These are phyloP conservation scores for Verticillium longisporum DNA, from an alignment of 2,329 filamentous ascomycete species.

Conservation along the genomic window DNA sequence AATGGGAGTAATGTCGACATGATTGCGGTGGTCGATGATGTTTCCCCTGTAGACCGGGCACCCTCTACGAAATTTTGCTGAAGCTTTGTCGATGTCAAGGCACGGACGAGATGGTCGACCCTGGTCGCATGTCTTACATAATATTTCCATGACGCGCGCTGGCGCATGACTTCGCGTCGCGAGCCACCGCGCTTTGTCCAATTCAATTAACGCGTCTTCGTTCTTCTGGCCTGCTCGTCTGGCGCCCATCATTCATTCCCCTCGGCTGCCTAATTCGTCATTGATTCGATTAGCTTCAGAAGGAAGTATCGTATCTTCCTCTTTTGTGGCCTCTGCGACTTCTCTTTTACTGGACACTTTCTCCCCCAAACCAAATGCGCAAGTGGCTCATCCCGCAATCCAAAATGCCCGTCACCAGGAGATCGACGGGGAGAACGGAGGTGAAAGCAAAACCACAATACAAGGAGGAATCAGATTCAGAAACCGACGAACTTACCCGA, in stretches of 20 bases:
- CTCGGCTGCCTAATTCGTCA: background rate
- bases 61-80: background rate
- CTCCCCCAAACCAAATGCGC: background rate
- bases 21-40: background rate
- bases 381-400: background rate
- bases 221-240: background rate
- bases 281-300: background rate
- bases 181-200: background rate
- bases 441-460: background rate
- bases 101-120: background rate
- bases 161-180: constrained; percentile 5
- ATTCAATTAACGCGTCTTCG: constrained; percentile 3
- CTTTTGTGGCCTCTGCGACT: background rate
- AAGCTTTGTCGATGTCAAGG: background rate
- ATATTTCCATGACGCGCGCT: constrained; percentile 1
- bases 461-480: background rate
- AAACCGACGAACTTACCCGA: background rate
- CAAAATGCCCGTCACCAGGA: background rate
- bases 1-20: constrained; percentile 51
- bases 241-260: too few species aligned
- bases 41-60: too few species aligned
- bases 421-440: background rate
- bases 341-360: background rate
- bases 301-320: background rate
- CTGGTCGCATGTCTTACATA: background rate